A percentile compares a stretch with the other conserved stretches of the same genome.
Conservation (phyloP, 1,139 yeast species). For the Magnusiomyces ingens region DNA sequence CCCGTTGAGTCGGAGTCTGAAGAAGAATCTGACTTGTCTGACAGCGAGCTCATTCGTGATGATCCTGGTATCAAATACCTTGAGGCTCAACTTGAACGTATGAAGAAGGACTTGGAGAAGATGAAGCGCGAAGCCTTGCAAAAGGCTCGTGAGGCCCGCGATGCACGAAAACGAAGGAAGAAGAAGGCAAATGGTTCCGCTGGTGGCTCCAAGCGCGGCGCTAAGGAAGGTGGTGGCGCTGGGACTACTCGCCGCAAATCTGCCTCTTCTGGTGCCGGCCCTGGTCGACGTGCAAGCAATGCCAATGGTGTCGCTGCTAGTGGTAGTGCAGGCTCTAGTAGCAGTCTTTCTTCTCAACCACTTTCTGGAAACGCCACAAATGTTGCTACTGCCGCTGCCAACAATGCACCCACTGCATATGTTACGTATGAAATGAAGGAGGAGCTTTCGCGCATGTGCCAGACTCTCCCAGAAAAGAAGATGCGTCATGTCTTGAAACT, state of each 20-base stretch:
- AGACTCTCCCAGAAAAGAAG: conserved; percentile 65
- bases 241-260: conserved; percentile 18
- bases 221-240: conserved; percentile 15
- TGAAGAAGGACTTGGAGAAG: conserved; percentile 78
- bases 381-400: background rate
- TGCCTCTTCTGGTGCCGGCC: conserved; percentile 17
- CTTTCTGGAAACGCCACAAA: too few relatives aligned
- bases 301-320: conserved; percentile 11
- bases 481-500: conserved; percentile 78
- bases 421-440: conserved; percentile 92
- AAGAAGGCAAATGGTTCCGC: conserved; percentile 29
- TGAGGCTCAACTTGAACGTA: conserved; percentile 77
- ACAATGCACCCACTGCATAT: conserved; percentile 23
- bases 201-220: conserved; percentile 16
- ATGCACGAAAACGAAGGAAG: conserved; percentile 26
- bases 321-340: conserved; percentile 10
- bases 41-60: conserved; percentile 57
- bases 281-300: conserved; percentile 16
- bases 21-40: conserved; percentile 37
- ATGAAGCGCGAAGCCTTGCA: conserved; percentile 67
- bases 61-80: conserved; percentile 85
- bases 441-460: conserved; percentile 81
- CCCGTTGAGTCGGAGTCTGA: conserved; percentile 27
- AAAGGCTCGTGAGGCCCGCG: conserved; percentile 37
- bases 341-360: too few relatives aligned